Conservation (phyloP, 1,284 basidiomycete genomes). For the Trametes hirsuta region DNA sequence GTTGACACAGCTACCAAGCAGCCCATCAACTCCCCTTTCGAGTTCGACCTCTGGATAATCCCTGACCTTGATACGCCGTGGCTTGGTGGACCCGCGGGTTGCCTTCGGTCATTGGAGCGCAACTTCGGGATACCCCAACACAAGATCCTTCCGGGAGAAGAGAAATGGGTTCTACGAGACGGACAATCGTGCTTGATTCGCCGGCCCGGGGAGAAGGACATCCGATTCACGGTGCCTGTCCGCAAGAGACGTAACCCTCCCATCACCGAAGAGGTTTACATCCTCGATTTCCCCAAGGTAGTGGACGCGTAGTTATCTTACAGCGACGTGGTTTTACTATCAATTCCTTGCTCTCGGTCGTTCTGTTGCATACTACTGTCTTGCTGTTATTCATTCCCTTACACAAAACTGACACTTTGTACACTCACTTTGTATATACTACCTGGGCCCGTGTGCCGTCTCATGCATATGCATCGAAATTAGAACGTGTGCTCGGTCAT, state of each 20-base stretch:
- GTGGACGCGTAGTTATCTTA: background rate
- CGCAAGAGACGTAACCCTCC: background rate
- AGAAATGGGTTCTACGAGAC: slow-evolving; percentile 7
- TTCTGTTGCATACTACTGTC: no score
- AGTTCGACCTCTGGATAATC: slow-evolving; percentile 3
- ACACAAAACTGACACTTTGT: no score
- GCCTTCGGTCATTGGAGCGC: background rate
- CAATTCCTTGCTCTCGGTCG: no score
- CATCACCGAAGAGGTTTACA: background rate
- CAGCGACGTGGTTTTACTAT: no score
- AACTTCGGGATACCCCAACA: background rate
- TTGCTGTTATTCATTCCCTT: no score
- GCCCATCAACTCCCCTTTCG: slow-evolving; percentile 8
- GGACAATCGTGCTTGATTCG: slow-evolving; percentile 3
- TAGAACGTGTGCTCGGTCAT: no score
- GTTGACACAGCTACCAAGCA: background rate
- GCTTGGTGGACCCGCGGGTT: background rate
- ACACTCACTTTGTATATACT: no score
- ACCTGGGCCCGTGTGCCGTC: no score
- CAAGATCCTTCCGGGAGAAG: slow-evolving; percentile 5
- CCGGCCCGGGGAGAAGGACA: slow-evolving; percentile 2
- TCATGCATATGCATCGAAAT: no score
- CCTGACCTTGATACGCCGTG: background rate
- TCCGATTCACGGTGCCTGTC: slow-evolving; percentile 1
- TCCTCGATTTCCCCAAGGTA: slow-evolving; percentile 3